Evolutionary conservation across 352 stramenopile genomes (phyloP), one percentile per base, ranked within the genome.

Genomic region (Phytophthora tubulina): DNA sequence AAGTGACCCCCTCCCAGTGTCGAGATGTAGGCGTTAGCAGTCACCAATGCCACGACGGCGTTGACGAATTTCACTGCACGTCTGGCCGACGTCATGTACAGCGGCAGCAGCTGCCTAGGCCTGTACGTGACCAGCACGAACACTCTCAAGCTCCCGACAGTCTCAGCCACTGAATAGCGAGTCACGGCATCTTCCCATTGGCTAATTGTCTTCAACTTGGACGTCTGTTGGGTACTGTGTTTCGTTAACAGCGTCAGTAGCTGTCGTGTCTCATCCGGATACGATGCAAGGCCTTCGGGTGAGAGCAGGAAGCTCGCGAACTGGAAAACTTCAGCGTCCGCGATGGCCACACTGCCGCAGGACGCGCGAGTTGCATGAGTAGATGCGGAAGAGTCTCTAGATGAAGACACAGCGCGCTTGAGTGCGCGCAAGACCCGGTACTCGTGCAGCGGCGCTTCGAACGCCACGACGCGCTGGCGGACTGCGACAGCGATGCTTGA

Each of bases 21-120:
- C 60, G 88, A 95, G 51, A 95, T 86, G 74, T 93, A 95, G 49
- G 88, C 88, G 69, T 95, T 95, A 1, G 86, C 86, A 0, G 88
- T 95, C 49, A 95, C 86, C 3, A 95, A 72, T 21, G 88, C 85
- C 31, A 94, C 82, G 8, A 93, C 80, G 6, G 76, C 85, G 46
- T 94, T 78, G 7, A 92, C 86, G 38, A 95, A 83, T 14, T 67
- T 77, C 39, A 93, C 85, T 2, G 86, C 86, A 14, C 86, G 84
- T 50, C 88, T 86, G 17, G 76, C 80, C 15, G 85, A 95, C 17
- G 70, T 67, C 80, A 90, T 85, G 39, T 76, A 92, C 39, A 95
- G 52, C 15, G 79, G 80, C 9, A 92, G 45, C 13, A 91, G 35
- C 50, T 73, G 52, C n/a, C 64, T 36, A 5, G 84, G 86, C 7